Conservation (phyloP, 345 rosid genomes). For the Camelina sativa region DNA sequence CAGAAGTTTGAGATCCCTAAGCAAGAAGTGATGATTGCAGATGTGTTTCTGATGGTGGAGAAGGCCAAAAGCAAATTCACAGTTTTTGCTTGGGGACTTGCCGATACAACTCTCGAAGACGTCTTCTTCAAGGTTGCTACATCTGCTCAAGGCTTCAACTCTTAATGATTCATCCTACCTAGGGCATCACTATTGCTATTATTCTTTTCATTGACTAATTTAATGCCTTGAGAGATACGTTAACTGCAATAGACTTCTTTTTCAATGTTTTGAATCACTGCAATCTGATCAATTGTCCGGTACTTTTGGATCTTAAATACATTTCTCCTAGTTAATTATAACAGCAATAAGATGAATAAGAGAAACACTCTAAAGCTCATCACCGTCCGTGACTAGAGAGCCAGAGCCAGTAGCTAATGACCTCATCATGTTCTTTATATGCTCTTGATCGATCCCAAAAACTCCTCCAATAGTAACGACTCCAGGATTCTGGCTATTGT, state of each 20-base stretch:
- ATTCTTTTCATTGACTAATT: background rate
- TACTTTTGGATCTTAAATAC: background rate
- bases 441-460: conserved; percentile 43
- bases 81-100: conserved; percentile 94
- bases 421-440: conserved; percentile 39
- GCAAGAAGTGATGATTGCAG: conserved; percentile 68
- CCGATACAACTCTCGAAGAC: conserved; percentile 91
- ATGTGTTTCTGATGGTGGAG: conserved; percentile 77
- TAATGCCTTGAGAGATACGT: conserved; percentile 18
- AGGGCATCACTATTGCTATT: background rate
- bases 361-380: conserved; percentile 33
- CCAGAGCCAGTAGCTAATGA: conserved; percentile 39
- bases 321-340: background rate
- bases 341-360: background rate
- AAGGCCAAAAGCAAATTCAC: conserved; percentile 73
- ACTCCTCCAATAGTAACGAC: conserved; percentile 53
- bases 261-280: conserved; percentile 6
- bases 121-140: conserved; percentile 85
- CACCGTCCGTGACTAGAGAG: conserved; percentile 11
- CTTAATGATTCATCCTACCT: conserved; percentile 26
- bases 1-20: conserved; percentile 97
- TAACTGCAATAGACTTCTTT: background rate
- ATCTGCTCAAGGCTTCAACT: conserved; percentile 50
- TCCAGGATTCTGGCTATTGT: conserved; percentile 87
- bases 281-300: background rate